Base-by-base conservation (phyloP, 371 early-diverging fungal species). In the Saksenaea oblongispora region DNA sequence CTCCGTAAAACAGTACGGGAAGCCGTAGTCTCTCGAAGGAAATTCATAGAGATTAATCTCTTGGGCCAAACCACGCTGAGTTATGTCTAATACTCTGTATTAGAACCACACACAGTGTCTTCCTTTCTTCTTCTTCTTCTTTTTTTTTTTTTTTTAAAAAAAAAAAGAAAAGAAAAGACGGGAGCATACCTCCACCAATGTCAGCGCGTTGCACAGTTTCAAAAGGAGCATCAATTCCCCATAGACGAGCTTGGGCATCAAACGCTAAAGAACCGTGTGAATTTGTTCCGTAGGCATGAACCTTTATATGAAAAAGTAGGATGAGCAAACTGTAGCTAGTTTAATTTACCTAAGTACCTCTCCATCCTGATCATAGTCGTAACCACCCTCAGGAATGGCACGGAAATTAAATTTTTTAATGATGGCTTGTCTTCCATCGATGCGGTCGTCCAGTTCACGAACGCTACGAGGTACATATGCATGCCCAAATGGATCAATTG, bases 371-470 rank as follows among this genome's bases (percentile, higher is more conserved):
- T 70, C 66, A 65, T 58, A 81, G 56, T 81, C 74, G 59, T 69
- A 81, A 10, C 79, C 78, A 36, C 55, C 54, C 9, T 63, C 62
- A 17, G 79, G 79, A 26, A 76, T 66, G 37, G 58, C 35, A 10
- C 62, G 66, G 54, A 78, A 61, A 67, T 81, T 74, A 60, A 80
- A 80, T 41, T 67, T 73, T 35, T 80, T 80, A 57, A 80, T 76
- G 18, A 76, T 51, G 18, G 73, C 80, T 24, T 74, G 44, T 2
- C 42, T 54, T 10, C 58, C 51, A 26, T 66, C 68, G 7, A 66
- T 1, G 3, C 41, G 54, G 17, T 64, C 54, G 14, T 63, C 13
- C 0, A 66, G 10, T 9, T 67, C 61, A 17, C 36, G 59, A n/a
- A 72, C 59, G 1, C 69, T 57, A 8, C 75, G 68, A 59, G 80